Percentiles rank a stretch among this genome's conserved stretches.
These are phyloP conservation scores for Canariomyces notabilis DNA, from an alignment of 2,329 filamentous ascomycete species.

Conservation along the genomic window DNA sequence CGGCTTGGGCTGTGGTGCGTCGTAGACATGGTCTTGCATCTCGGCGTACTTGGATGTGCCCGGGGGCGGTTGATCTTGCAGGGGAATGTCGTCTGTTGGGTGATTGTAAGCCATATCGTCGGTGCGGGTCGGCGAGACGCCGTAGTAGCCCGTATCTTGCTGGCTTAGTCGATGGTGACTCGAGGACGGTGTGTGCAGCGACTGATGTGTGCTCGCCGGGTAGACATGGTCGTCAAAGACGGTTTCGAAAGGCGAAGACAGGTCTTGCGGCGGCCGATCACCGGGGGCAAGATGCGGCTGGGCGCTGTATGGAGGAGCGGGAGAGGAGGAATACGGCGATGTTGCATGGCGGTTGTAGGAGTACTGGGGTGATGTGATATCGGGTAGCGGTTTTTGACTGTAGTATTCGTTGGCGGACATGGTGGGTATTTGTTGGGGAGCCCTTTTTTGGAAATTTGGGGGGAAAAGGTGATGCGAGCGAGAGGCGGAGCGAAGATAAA, in stretches of 20 bases:
- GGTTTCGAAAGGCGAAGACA: conserved; percentile 54
- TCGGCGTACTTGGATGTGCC: conserved; percentile 43
- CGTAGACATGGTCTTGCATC: conserved; percentile 57
- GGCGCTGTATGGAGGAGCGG: conserved; percentile 31
- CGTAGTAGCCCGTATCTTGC: conserved; percentile 56
- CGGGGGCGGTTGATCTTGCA: conserved; percentile 35
- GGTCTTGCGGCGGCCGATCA: conserved; percentile 22
- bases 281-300: conserved; percentile 32
- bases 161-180: conserved; percentile 40
- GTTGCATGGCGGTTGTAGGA: conserved; percentile 19
- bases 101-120: conserved; percentile 30
- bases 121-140: conserved; percentile 37
- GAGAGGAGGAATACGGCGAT: conserved; percentile 14
- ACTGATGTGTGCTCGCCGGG: conserved; percentile 44
- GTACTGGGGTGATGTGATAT: conserved; percentile 38
- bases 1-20: conserved; percentile 40
- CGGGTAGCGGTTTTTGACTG: conserved; percentile 35
- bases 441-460: conserved; percentile 1
- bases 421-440: conserved; percentile 19
- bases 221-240: conserved; percentile 66
- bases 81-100: conserved; percentile 51
- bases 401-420: conserved; percentile 62
- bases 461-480: too few relatives aligned
- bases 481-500: too few relatives aligned
- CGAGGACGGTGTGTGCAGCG: conserved; percentile 25